These are phyloP conservation scores for Elaeis oleifera DNA, from an alignment of 202 grass and related monocot species.

Conservation along the genomic window DNA sequence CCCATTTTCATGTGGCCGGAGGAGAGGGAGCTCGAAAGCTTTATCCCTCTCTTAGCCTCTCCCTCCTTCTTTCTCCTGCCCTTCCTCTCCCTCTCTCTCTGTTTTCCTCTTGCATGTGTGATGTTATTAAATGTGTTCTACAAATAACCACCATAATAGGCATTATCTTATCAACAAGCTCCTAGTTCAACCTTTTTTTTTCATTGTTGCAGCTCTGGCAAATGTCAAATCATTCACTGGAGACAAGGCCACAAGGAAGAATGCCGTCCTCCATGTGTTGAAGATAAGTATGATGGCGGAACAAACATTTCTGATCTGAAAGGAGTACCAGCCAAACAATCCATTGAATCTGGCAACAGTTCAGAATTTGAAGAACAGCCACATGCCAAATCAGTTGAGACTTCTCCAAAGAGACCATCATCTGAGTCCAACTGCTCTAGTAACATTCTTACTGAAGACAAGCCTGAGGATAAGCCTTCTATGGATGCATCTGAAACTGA, in stretches of 20 bases:
- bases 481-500: slow-evolving; percentile 17
- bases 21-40: no score
- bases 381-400: slow-evolving; percentile 3
- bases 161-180: background rate
- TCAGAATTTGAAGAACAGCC: background rate
- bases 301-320: background rate
- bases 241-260: slow-evolving; percentile 30
- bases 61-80: no score
- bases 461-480: slow-evolving; percentile 11
- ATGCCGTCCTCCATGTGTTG: slow-evolving; percentile 18
- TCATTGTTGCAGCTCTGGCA: slow-evolving; percentile 18
- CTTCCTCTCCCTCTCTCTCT: no score
- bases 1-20: no score
- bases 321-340: slow-evolving; percentile 1
- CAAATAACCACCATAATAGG: no score
- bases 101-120: no score
- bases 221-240: slow-evolving; percentile 27
- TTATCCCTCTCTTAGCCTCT: no score
- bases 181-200: background rate
- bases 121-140: no score
- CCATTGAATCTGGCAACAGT: slow-evolving; percentile 3
- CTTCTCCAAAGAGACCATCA: slow-evolving; percentile 16
- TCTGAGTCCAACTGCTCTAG: slow-evolving; percentile 24
- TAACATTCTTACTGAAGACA: slow-evolving; percentile 9
- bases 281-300: background rate